These are phyloP conservation scores for Lizanozyma gosingica DNA, from an alignment of 1,139 yeast species.

Conservation along the genomic window DNA sequence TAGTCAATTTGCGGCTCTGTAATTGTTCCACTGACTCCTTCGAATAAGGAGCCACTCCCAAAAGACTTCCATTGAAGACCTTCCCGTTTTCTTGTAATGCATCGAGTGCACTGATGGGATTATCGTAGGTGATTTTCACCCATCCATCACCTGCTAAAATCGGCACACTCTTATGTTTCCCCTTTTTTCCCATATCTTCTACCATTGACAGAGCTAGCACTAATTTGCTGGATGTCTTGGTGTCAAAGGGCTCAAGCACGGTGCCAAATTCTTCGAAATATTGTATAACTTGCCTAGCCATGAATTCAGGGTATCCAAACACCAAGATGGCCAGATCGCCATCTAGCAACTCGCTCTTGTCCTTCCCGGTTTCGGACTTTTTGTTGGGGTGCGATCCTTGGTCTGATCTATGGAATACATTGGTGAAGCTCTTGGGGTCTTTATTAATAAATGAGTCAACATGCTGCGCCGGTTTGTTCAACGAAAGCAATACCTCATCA, in stretches of 20 bases:
- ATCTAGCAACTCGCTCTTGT: constrained; percentile 5
- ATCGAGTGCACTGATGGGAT: constrained; percentile 66
- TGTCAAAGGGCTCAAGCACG: constrained; percentile 67
- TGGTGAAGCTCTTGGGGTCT: constrained; percentile 38
- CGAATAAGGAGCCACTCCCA: constrained; percentile 71
- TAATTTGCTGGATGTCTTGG: constrained; percentile 11
- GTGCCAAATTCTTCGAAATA: constrained; percentile 78
- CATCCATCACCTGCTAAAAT: constrained; percentile 81
- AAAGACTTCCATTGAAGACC: constrained; percentile 57
- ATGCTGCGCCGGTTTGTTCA: constrained; percentile 23
- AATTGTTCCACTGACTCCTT: constrained; percentile 55
- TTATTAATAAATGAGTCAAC: constrained; percentile 31
- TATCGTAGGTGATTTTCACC: constrained; percentile 80
- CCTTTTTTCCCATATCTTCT: constrained; percentile 2
- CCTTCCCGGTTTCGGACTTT: constrained; percentile 3
- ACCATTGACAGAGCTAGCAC: constrained; percentile 3
- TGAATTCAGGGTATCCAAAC: constrained; percentile 80
- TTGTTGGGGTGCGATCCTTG: constrained; percentile 4
- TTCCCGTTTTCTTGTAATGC: constrained; percentile 80
- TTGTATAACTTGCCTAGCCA: constrained; percentile 57
- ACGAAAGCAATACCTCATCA: constrained; percentile 28
- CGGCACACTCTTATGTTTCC: constrained; percentile 30
- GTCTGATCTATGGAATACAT: constrained; percentile 32
- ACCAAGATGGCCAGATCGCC: constrained; percentile 66
- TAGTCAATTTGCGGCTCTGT: constrained; percentile 45